Conservation (phyloP, 2,329 filamentous ascomycete species). For the Lasiodiplodia gonubiensis region DNA sequence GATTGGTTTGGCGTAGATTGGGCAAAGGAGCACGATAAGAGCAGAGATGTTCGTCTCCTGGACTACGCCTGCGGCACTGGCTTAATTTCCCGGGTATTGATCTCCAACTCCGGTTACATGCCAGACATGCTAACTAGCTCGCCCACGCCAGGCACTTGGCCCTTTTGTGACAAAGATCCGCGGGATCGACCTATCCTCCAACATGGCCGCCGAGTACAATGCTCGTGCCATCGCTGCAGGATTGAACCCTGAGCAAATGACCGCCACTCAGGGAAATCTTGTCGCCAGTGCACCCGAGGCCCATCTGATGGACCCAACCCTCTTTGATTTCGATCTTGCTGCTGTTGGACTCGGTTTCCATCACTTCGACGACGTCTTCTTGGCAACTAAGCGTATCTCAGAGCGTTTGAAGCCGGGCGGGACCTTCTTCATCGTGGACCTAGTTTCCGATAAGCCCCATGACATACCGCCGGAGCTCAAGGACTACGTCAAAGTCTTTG, state of each 20-base stretch:
- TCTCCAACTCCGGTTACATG: constrained; percentile 1
- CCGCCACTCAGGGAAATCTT: constrained; percentile 45
- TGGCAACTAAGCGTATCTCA: constrained; percentile 64
- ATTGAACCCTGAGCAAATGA: constrained; percentile 33
- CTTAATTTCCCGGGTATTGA: constrained; percentile 64
- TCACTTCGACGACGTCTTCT: constrained; percentile 63
- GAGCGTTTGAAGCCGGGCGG: constrained; percentile 69
- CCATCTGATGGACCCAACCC: constrained; percentile 39
- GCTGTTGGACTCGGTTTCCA: constrained; percentile 53
- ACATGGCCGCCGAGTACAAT: constrained; percentile 74
- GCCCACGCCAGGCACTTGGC: constrained; percentile 58
- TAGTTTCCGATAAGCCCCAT: constrained; percentile 50
- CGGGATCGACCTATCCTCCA: constrained; percentile 73
- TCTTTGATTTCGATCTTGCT: constrained; percentile 50
- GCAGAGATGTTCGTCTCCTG: constrained; percentile 58
- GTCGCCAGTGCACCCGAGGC: constrained; percentile 38
- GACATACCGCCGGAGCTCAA: constrained; percentile 42
- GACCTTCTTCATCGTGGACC: constrained; percentile 71
- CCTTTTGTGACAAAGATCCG: constrained; percentile 67
- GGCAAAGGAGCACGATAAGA: constrained; percentile 37
- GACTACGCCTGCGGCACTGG: constrained; percentile 82
- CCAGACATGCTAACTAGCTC: constrained; percentile 6
- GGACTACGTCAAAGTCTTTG: constrained; percentile 67
- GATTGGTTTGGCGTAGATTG: constrained; percentile 69
- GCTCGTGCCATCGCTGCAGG: constrained; percentile 51